phyloP scores from a whole-genome alignment of 2,329 filamentous ascomycete species.

The Penicillium nordicum region DNA sequence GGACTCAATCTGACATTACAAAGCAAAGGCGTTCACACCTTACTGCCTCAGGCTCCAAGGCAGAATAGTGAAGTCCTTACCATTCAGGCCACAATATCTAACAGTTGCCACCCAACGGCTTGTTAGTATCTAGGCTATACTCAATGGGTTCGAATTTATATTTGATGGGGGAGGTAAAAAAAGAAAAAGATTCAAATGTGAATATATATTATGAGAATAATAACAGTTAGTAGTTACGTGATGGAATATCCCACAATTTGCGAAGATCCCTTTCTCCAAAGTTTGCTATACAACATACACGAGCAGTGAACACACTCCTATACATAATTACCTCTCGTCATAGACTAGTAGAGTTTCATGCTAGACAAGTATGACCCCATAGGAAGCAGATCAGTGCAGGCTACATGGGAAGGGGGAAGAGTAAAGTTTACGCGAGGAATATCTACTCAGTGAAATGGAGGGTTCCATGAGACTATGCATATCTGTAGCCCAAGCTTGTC shows the following conservation, averaged over 20 bases:
- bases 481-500: neutral
- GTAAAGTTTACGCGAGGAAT: constrained; percentile 23
- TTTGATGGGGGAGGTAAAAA: too few relatives aligned
- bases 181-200: too few relatives aligned
- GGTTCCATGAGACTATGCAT: neutral
- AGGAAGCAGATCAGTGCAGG: constrained; percentile 13
- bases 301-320: neutral
- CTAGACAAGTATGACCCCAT: neutral
- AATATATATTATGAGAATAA: too few relatives aligned
- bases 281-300: neutral
- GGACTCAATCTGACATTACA: constrained; percentile 3
- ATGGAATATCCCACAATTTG: neutral
- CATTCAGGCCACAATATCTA: too few relatives aligned
- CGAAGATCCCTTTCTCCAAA: neutral
- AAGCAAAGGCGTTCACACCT: neutral
- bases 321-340: neutral
- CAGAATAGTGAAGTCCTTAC: neutral
- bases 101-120: too few relatives aligned
- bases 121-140: too few relatives aligned
- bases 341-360: neutral
- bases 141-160: too few relatives aligned
- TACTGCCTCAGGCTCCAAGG: neutral
- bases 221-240: neutral
- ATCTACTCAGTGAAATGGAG: constrained; percentile 6
- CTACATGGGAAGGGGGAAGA: constrained; percentile 2